phyloP scores from a whole-genome alignment of 208 protist genomes.

The Dictyostelium gargantuum region DNA sequence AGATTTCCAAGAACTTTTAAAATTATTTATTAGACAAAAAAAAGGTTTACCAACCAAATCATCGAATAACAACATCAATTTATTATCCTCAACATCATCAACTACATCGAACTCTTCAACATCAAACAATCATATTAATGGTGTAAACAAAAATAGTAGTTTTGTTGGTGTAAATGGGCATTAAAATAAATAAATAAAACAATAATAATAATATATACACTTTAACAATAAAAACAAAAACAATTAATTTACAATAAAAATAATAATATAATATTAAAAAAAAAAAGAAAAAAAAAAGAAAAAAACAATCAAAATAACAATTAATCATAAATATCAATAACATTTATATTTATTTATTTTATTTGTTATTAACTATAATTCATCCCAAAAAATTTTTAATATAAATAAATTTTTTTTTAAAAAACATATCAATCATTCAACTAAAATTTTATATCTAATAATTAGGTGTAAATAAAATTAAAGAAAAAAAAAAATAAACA shows the following conservation, averaged over 20 bases:
- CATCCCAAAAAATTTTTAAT: too few relatives aligned
- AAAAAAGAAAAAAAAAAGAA: not conserved
- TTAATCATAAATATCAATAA: not conserved
- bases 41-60: slow-evolving; percentile 2
- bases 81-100: not conserved
- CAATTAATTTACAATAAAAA: not conserved
- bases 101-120: not conserved
- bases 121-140: not conserved
- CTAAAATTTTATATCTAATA: too few relatives aligned
- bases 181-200: not conserved
- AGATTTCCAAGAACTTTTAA: slow-evolving; percentile 59
- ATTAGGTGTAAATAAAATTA: not conserved
- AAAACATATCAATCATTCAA: too few relatives aligned
- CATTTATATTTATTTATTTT: not conserved
- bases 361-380: not conserved
- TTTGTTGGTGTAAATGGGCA: slow-evolving; percentile 2
- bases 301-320: not conserved
- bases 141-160: not conserved
- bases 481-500: too few relatives aligned
- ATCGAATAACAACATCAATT: not conserved
- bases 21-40: slow-evolving; percentile 27
- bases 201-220: not conserved
- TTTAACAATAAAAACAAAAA: not conserved
- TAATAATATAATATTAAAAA: not conserved
- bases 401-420: too few relatives aligned